Base-by-base conservation (phyloP, 139 green algal species). In the Chlorella sorokiniana region DNA sequence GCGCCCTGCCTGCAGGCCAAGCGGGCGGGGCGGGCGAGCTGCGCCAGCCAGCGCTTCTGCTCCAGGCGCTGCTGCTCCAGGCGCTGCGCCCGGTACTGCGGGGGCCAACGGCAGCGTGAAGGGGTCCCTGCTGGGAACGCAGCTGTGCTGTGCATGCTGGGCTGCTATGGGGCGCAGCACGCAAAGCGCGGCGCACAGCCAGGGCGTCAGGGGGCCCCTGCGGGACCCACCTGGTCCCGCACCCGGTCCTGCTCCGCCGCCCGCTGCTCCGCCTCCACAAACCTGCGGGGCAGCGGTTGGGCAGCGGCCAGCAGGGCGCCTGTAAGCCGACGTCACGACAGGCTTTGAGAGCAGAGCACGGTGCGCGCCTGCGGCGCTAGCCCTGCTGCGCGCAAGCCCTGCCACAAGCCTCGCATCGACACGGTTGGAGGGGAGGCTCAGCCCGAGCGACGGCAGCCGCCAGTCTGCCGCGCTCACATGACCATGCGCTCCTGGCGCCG, bases 201-300 rank as follows among this genome's bases (percentile, higher is more conserved):
- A n/a, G n/a, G n/a, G n/a, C n/a, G n/a, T n/a, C n/a, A n/a, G n/a
- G n/a, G n/a, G n/a, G n/a, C n/a, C n/a, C 63, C 72, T 2, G 33
- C 22, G 6, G 5, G 0, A 31, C 63, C 33, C 64, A 82, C 77
- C 77, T 82, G 63, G 2, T 33, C 56, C 4, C 65, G 65, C 16
- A 83, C 51, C 41, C 78, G 65, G 48, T 77, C 25, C 67, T 83
- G 78, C 78, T 83, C 78, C 22, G 22, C 44, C 2, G 78, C 65
- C 2, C 78, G 78, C 67, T 77, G 65, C 67, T 83, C 65, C 3
- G 78, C 78, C 18, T 83, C 44, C 78, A 83, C 77, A 25, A 48
- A 67, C 73, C 73, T 79, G 73, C 73, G n/a, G 56, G 45, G 44
- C 31, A 23, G 8, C 22, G 41, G 27, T n/a, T n/a, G 14, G 22